phyloP scores from a whole-genome alignment of 2,329 filamentous ascomycete species.

The Pleomassaria siparia region DNA sequence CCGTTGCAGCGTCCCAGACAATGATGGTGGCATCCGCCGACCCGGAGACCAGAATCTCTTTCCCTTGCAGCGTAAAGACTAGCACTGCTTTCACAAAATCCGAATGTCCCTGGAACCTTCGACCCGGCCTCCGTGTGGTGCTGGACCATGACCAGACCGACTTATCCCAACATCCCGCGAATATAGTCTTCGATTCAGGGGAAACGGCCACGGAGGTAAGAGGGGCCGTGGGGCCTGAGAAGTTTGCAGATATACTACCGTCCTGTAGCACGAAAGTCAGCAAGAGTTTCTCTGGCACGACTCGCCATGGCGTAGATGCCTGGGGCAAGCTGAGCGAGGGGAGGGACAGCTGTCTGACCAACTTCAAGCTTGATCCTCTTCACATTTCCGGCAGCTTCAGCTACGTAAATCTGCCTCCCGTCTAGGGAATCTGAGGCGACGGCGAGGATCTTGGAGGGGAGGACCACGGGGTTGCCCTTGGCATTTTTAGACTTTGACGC shows the following conservation, averaged over 20 bases:
- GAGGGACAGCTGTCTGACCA: slow-evolving; percentile 48
- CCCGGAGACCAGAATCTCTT: slow-evolving; percentile 55
- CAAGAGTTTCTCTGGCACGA: not conserved
- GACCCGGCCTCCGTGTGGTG: slow-evolving; percentile 45
- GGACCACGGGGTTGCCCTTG: slow-evolving; percentile 75
- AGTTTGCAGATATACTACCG: slow-evolving; percentile 51
- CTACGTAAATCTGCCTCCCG: slow-evolving; percentile 68
- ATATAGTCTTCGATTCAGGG: slow-evolving; percentile 57
- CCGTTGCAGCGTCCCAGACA: slow-evolving; percentile 75
- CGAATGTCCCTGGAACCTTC: slow-evolving; percentile 71
- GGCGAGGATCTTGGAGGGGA: slow-evolving; percentile 85
- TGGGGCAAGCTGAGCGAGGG: not conserved
- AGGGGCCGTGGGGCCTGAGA: slow-evolving; percentile 75
- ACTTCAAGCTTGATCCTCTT: slow-evolving; percentile 76
- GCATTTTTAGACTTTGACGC: slow-evolving; percentile 77
- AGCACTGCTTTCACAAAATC: slow-evolving; percentile 90
- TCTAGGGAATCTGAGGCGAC: slow-evolving; percentile 67
- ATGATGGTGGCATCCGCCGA: slow-evolving; percentile 56
- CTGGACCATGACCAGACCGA: slow-evolving; percentile 80
- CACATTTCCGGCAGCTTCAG: slow-evolving; percentile 82
- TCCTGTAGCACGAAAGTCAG: slow-evolving; percentile 24
- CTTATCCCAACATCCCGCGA: slow-evolving; percentile 95
- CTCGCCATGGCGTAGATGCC: not conserved
- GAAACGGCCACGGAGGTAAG: slow-evolving; percentile 51
- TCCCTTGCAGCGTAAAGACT: slow-evolving; percentile 61